Percentiles rank a stretch among this genome's conserved stretches.
phyloP scores from a whole-genome alignment of 1,284 basidiomycete species.

The Wolfiporia cocos region DNA sequence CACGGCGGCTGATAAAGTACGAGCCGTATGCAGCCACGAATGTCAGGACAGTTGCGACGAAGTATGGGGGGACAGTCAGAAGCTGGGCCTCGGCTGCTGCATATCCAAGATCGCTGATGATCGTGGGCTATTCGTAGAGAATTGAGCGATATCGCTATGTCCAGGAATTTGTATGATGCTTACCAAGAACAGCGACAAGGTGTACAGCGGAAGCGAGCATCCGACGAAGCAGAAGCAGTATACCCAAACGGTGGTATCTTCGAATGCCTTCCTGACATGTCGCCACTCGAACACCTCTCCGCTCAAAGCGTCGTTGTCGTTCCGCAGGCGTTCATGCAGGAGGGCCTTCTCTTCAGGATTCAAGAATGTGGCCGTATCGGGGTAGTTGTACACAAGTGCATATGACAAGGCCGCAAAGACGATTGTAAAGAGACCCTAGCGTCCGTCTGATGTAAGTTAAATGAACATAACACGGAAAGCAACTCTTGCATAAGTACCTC shows the following conservation, averaged over 20 bases:
- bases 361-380: conserved; percentile 27
- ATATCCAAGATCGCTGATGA: conserved; percentile 37
- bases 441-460: conserved; percentile 52
- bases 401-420: conserved; percentile 29
- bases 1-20: conserved; percentile 38
- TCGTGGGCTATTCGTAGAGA: conserved; percentile 38
- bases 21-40: conserved; percentile 19
- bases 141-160: not conserved
- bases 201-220: conserved; percentile 52
- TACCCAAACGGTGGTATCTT: conserved; percentile 35
- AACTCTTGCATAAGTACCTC: conserved; percentile 31
- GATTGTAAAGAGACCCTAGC: conserved; percentile 34
- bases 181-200: conserved; percentile 11
- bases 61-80: conserved; percentile 31
- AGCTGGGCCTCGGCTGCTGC: conserved; percentile 52
- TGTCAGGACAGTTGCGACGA: conserved; percentile 43
- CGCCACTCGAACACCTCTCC: conserved; percentile 19
- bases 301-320: conserved; percentile 16
- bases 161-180: too few relatives aligned
- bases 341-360: conserved; percentile 23
- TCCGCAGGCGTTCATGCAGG: conserved; percentile 26
- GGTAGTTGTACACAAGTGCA: conserved; percentile 32
- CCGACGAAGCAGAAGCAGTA: conserved; percentile 65
- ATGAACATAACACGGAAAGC: conserved; percentile 39
- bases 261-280: conserved; percentile 17